Conservation (phyloP, 108 stramenopile genomes). For the Asterionellopsis glacialis region DNA sequence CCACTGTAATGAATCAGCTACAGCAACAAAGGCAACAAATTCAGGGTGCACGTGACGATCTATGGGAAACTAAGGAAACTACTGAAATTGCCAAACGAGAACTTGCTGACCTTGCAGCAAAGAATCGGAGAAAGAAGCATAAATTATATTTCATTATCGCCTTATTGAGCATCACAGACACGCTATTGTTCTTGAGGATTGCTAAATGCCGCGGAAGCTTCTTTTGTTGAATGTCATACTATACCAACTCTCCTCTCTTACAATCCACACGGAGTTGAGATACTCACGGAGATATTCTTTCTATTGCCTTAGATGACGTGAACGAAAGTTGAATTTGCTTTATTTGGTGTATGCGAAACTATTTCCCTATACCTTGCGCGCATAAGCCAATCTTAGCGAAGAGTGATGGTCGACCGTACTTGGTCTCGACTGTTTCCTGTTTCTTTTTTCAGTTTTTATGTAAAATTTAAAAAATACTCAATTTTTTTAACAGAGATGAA, state of each 20-base stretch:
- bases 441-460: too few species aligned
- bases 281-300: background rate
- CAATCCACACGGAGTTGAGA: background rate
- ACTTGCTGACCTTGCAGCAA: slow-evolving; percentile 56
- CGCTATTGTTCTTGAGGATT: slow-evolving; percentile 65
- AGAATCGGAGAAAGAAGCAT: slow-evolving; percentile 66
- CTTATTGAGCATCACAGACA: slow-evolving; percentile 51
- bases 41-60: slow-evolving; percentile 76
- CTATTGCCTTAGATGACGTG: background rate
- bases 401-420: too few species aligned
- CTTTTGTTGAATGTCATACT: slow-evolving; percentile 45
- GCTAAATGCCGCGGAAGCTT: slow-evolving; percentile 82
- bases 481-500: too few species aligned
- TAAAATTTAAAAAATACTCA: too few species aligned
- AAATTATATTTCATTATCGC: slow-evolving; percentile 65
- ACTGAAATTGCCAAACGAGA: slow-evolving; percentile 74
- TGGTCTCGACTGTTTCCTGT: too few species aligned
- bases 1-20: slow-evolving; percentile 69
- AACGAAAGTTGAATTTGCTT: background rate
- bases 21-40: slow-evolving; percentile 76
- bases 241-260: background rate
- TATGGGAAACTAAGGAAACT: slow-evolving; percentile 72
- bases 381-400: too few species aligned
- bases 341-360: too few species aligned
- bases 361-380: too few species aligned